Percentiles rank a stretch among this genome's conserved stretches.
Evolutionary conservation across 352 stramenopile genomes (phyloP).

Genomic region (Thalassiosira hispida): DNA sequence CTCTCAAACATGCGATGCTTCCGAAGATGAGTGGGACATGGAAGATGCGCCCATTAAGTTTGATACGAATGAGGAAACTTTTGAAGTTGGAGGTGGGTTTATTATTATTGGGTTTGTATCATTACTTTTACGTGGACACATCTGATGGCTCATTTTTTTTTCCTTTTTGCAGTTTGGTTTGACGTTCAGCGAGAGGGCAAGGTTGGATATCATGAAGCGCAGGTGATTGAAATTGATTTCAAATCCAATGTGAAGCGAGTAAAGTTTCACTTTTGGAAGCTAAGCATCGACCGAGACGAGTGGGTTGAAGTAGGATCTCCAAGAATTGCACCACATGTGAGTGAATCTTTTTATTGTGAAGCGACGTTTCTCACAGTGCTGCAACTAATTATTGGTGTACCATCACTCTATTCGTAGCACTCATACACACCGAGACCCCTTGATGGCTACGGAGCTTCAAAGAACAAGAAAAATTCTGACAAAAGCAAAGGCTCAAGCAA

Average conservation of each 20-base stretch:
- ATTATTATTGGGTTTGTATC: slow-evolving; percentile 4
- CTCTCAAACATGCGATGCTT: slow-evolving; percentile 69
- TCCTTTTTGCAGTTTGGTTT: slow-evolving; percentile 66
- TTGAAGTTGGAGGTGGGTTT: slow-evolving; percentile 55
- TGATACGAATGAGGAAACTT: slow-evolving; percentile 52
- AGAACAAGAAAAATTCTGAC: slow-evolving; percentile 43
- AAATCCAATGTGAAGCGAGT: slow-evolving; percentile 68
- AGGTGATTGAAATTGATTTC: slow-evolving; percentile 76
- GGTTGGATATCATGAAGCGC: slow-evolving; percentile 67
- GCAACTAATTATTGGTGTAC: not conserved
- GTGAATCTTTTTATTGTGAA: slow-evolving; percentile 16
- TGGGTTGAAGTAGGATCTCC: slow-evolving; percentile 75
- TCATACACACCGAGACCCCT: slow-evolving; percentile 54
- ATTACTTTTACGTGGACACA: slow-evolving; percentile 3
- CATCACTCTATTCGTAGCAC: slow-evolving; percentile 23
- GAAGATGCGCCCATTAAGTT: slow-evolving; percentile 64
- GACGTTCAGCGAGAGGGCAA: slow-evolving; percentile 74
- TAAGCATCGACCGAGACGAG: slow-evolving; percentile 27
- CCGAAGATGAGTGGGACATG: slow-evolving; percentile 85
- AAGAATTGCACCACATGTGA: slow-evolving; percentile 71
- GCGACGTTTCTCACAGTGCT: slow-evolving; percentile 2
- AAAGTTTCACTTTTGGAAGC: slow-evolving; percentile 75
- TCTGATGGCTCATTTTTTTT: not conserved
- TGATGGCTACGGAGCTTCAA: slow-evolving; percentile 35
- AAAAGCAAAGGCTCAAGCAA: slow-evolving; percentile 19